Percentiles rank a stretch among this genome's conserved stretches.
Evolutionary conservation across 352 stramenopile genomes (phyloP).

Genomic region (Labyrinthula sp.): DNA sequence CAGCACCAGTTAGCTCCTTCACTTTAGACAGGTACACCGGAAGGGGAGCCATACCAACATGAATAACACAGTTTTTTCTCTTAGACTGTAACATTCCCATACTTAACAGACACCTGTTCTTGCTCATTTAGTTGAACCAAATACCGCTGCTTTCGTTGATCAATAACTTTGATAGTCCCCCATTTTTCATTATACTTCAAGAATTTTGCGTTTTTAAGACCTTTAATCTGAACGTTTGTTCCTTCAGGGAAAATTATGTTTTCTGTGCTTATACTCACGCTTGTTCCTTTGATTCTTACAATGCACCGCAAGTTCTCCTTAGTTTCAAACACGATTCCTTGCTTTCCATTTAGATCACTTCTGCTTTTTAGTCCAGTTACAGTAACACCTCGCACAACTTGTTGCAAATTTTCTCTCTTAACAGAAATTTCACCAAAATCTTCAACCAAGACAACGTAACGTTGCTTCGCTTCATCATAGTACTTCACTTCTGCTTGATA

Average conservation of each 20-base stretch:
- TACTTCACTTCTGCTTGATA: too few species aligned
- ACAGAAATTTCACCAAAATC: too few species aligned
- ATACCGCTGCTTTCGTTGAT: constrained; percentile 4
- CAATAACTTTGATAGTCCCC: constrained; percentile 18
- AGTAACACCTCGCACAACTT: constrained; percentile 10
- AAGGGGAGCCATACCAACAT: too few species aligned
- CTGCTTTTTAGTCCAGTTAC: constrained; percentile 4
- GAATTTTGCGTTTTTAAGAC: constrained; percentile 1
- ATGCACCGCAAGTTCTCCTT: constrained; percentile 3
- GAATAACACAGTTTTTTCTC: too few species aligned
- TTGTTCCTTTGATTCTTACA: neutral
- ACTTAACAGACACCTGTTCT: too few species aligned
- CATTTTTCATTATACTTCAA: constrained; percentile 22
- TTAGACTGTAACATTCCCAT: too few species aligned
- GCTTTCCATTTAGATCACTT: constrained; percentile 11
- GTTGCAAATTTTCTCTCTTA: constrained; percentile 14
- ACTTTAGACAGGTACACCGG: too few species aligned
- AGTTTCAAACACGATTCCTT: constrained; percentile 10
- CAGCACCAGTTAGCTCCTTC: too few species aligned
- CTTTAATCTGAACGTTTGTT: constrained; percentile 14
- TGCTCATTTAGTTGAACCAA: too few species aligned
- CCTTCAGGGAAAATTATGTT: constrained; percentile 14
- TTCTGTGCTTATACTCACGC: neutral
- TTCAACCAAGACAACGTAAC: too few species aligned
- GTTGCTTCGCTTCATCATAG: too few species aligned